A percentile compares a stretch with the other conserved stretches of the same genome.
These are phyloP conservation scores for Hura crepitans DNA, from an alignment of 441 rosid species.

Conservation along the genomic window DNA sequence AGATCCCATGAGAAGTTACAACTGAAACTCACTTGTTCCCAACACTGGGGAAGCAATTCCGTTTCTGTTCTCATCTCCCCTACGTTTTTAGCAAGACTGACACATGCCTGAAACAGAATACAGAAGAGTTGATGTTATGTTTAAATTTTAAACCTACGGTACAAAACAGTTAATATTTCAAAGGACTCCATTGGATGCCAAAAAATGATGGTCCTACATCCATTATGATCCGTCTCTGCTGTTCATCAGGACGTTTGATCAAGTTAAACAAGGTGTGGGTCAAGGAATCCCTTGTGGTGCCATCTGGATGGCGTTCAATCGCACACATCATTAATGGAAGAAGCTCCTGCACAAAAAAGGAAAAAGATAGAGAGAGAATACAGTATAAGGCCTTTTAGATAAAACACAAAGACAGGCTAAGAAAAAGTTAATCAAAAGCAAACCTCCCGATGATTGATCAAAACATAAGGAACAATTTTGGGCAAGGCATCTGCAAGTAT, in stretches of 20 bases:
- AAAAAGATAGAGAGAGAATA: background rate
- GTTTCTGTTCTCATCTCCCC: slow-evolving; percentile 99
- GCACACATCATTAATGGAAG: slow-evolving; percentile 99
- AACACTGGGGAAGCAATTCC: slow-evolving; percentile 96
- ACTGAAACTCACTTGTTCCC: slow-evolving; percentile 83
- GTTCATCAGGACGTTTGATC: slow-evolving; percentile 95
- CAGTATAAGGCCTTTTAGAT: background rate
- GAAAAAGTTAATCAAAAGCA: slow-evolving; percentile 23
- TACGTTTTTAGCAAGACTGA: slow-evolving; percentile 85
- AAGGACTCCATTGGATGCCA: slow-evolving; percentile 12
- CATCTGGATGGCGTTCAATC: slow-evolving; percentile 91
- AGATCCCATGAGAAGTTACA: slow-evolving; percentile 21
- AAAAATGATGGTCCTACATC: slow-evolving; percentile 55
- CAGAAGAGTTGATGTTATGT: slow-evolving; percentile 28
- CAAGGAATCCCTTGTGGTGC: slow-evolving; percentile 76
- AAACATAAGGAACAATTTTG: slow-evolving; percentile 92
- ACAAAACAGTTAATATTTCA: slow-evolving; percentile 23
- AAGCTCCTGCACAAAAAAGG: slow-evolving; percentile 57
- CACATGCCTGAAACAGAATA: slow-evolving; percentile 70
- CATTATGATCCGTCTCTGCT: slow-evolving; percentile 92
- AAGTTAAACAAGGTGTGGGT: slow-evolving; percentile 91
- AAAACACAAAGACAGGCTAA: slow-evolving; percentile 2
- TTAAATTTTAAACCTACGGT: slow-evolving; percentile 20
- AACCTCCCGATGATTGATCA: slow-evolving; percentile 98
- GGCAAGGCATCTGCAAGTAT: slow-evolving; percentile 96